Evolutionary conservation across 192 early-diverging fungal species (phyloP).

Genomic region (Coemansia biformis): DNA sequence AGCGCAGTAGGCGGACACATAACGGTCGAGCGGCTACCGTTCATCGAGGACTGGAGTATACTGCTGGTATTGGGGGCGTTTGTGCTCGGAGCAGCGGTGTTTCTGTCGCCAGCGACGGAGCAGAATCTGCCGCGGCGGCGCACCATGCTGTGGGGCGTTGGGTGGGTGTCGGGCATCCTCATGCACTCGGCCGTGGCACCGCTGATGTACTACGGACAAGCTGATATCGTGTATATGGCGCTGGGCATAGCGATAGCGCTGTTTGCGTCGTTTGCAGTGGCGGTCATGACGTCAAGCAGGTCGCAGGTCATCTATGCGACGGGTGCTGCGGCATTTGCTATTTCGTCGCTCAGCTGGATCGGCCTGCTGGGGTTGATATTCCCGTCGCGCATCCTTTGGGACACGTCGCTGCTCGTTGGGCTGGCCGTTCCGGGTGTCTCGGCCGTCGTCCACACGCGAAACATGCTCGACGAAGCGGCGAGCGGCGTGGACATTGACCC

Average conservation of each 20-base stretch:
- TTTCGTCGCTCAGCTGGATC: slow-evolving; percentile 13
- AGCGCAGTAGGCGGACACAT: slow-evolving; percentile 16
- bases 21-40: slow-evolving; percentile 1
- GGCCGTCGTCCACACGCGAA: slow-evolving; percentile 22
- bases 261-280: slow-evolving; percentile 28
- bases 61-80: not conserved
- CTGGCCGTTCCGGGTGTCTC: slow-evolving; percentile 17
- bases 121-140: slow-evolving; percentile 17
- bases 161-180: slow-evolving; percentile 4
- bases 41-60: not conserved
- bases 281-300: slow-evolving; percentile 13
- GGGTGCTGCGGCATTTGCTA: slow-evolving; percentile 9
- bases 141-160: slow-evolving; percentile 11
- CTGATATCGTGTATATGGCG: slow-evolving; percentile 15
- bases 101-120: slow-evolving; percentile 5
- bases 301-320: slow-evolving; percentile 15
- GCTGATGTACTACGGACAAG: slow-evolving; percentile 8
- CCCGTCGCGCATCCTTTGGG: slow-evolving; percentile 10
- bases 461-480: slow-evolving; percentile 19
- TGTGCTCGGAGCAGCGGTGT: not conserved
- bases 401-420: slow-evolving; percentile 7
- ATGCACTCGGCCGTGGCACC: slow-evolving; percentile 6
- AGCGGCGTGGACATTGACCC: slow-evolving; percentile 17
- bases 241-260: slow-evolving; percentile 6
- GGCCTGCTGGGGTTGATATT: slow-evolving; percentile 12